phyloP scores from a whole-genome alignment of 805 yeast genomes.

The Yamadazyma akitaensis region DNA sequence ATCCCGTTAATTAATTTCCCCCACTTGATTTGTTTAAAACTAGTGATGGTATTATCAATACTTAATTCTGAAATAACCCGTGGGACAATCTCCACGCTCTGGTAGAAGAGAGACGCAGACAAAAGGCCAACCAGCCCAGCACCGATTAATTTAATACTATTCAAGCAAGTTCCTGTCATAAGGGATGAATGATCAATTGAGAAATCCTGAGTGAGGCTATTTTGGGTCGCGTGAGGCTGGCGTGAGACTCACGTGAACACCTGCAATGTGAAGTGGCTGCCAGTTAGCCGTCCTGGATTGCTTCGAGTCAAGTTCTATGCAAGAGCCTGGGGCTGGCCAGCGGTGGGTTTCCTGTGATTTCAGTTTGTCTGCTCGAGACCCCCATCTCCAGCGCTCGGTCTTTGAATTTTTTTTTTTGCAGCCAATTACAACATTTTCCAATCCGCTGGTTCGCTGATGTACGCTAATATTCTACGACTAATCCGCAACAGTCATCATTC shows the following conservation, averaged over 20 bases:
- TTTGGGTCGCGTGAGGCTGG: neutral
- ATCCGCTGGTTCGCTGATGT: too few species aligned
- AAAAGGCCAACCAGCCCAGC: constrained; percentile 66
- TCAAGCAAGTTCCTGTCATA: constrained; percentile 34
- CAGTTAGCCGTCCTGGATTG: too few species aligned
- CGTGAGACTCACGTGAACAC: constrained; percentile 5
- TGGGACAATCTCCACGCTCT: constrained; percentile 32
- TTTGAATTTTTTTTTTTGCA: neutral
- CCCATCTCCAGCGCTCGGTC: too few species aligned
- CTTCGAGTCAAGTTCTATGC: too few species aligned
- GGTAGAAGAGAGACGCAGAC: constrained; percentile 48
- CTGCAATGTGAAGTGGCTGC: too few species aligned
- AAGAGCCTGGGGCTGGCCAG: too few species aligned
- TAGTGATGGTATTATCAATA: constrained; percentile 11
- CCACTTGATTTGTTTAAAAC: constrained; percentile 20
- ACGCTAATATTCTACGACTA: too few species aligned
- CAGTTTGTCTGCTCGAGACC: too few species aligned
- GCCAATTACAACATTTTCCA: too few species aligned
- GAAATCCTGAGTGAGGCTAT: too few species aligned
- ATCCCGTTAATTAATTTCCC: constrained; percentile 22
- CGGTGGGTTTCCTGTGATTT: too few species aligned
- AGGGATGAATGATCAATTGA: constrained; percentile 10
- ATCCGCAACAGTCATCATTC: too few species aligned
- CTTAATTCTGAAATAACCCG: constrained; percentile 23
- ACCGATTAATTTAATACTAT: constrained; percentile 57